Evolutionary conservation across 2,329 filamentous ascomycete genomes (phyloP), one percentile per base, ranked within the genome.

Genomic region (Fusarium sp.): DNA sequence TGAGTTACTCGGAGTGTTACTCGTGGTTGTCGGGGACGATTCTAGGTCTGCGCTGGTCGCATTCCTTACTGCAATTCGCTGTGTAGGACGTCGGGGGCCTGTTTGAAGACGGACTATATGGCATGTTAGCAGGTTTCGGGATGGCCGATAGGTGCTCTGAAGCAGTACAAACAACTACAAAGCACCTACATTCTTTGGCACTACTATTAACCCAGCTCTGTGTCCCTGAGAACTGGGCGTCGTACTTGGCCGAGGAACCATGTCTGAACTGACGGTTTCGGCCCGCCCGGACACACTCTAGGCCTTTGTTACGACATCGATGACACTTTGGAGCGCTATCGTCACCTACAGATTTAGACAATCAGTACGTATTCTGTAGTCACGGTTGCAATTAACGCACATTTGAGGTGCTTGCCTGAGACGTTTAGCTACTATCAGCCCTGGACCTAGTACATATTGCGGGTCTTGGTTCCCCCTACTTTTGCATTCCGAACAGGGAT

Each of bases 351-450:
- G 19, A 19, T 19, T 12, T 15, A 0, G 24, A 38, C 15, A 49
- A 31, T 36, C 6, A 4, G 7, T 3, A 3, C 15, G 6, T 12
- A 13, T 10, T 5, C 3, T 5, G 3, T 4, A 3, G 2, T 2
- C 11, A 1, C 4, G 7, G 6, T 2, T 36, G 7, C 4, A 24
- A 7, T 10, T 2, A 35, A 48, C 65, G 8, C 13, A 69, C 66
- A 69, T 61, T 65, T 69, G 6, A 69, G 54, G 12, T 69, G 66
- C n/a, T 67, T 69, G 40, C 53, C 66, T 69, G 4, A 6, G 11
- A 15, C 9, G 3, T 8, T 2, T 7, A 32, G 13, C 11, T 9
- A 0, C 3, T 1, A 38, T 64, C 39, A 50, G 59, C 44, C 9
- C 36, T n/a, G 2, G 3, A 6, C 4, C 1, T 7, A 15, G 4